Conservation (phyloP, 2,329 filamentous ascomycete species). For the Neofusicoccum laricinum region DNA sequence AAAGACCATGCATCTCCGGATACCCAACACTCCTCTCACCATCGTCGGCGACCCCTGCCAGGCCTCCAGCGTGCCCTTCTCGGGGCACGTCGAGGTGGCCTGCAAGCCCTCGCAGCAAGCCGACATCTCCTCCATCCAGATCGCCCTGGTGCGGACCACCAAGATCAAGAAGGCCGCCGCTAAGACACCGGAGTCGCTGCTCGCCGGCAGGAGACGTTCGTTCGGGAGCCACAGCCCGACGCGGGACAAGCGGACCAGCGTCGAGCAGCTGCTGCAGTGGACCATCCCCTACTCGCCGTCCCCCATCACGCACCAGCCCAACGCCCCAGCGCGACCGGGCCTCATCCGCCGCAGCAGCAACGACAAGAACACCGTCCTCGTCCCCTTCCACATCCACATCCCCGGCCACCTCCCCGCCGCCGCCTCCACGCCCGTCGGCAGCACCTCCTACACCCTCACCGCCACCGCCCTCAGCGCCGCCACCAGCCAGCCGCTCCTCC, state of each 20-base stretch:
- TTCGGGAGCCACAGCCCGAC: slow-evolving; percentile 5
- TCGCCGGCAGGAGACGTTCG: neutral
- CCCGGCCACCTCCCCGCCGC: neutral
- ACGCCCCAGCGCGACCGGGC: neutral
- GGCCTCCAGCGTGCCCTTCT: neutral
- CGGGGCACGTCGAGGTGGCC: neutral
- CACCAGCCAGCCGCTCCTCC: neutral
- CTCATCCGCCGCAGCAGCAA: neutral
- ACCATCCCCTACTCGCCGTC: neutral
- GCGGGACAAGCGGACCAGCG: slow-evolving; percentile 1
- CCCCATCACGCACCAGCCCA: neutral
- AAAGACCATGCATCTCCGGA: neutral
- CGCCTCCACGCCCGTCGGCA: neutral
- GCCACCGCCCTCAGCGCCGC: neutral
- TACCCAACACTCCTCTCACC: neutral
- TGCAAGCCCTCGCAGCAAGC: neutral
- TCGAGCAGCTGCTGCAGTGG: neutral
- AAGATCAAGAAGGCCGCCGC: slow-evolving; percentile 1
- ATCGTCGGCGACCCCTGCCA: slow-evolving; percentile 2
- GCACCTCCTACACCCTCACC: neutral
- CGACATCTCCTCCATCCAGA: neutral
- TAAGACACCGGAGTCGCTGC: neutral
- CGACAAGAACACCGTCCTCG: neutral
- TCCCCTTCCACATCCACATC: slow-evolving; percentile 5
- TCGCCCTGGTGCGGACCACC: neutral